phyloP scores from a whole-genome alignment of 129 eudicot species.

The Flaveria brownii region DNA sequence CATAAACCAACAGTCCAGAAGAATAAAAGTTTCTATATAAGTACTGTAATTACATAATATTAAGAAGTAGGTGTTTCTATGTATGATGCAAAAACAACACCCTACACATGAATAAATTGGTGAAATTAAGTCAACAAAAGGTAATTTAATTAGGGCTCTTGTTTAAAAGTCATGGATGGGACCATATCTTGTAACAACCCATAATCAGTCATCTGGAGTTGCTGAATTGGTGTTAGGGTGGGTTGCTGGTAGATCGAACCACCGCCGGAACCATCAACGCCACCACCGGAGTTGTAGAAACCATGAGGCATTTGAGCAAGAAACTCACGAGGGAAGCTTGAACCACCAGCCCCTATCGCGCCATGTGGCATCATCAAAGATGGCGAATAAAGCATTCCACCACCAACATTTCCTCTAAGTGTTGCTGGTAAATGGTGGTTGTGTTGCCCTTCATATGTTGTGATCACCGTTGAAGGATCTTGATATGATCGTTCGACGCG shows the following conservation, averaged over 20 bases:
- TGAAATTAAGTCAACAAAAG: conserved; percentile 34
- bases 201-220: conserved; percentile 52
- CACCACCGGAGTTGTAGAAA: conserved; percentile 31
- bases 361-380: conserved; percentile 41
- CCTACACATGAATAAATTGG: conserved; percentile 36
- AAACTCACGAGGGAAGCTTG: conserved; percentile 51
- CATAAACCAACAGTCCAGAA: background rate
- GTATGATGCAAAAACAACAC: conserved; percentile 29
- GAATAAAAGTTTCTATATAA: background rate
- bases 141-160: conserved; percentile 52
- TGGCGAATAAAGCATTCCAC: conserved; percentile 55
- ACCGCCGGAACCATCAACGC: conserved; percentile 1
- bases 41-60: background rate
- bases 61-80: background rate
- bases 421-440: conserved; percentile 83
- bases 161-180: conserved; percentile 65
- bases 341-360: conserved; percentile 13
- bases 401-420: conserved; percentile 68
- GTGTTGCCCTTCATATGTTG: conserved; percentile 93
- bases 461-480: conserved; percentile 79
- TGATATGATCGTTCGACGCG: conserved; percentile 85
- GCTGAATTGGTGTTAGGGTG: conserved; percentile 32
- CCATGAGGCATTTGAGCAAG: conserved; percentile 47
- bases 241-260: conserved; percentile 38
- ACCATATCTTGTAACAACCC: conserved; percentile 82